phyloP scores from a whole-genome alignment of 2,329 filamentous ascomycete species.

The Mariannaea elegans region DNA sequence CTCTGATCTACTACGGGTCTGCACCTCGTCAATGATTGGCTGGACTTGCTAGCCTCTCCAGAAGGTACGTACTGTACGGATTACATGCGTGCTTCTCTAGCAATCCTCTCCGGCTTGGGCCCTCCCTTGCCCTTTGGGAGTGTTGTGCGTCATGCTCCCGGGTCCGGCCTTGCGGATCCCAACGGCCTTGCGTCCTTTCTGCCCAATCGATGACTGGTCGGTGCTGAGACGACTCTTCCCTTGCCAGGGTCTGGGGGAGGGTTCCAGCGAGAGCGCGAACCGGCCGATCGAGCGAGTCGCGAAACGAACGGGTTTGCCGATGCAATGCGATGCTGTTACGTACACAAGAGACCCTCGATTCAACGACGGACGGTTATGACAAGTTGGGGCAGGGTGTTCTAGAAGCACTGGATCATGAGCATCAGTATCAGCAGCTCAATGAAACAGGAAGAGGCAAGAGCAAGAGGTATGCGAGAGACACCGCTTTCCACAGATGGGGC shows the following conservation, averaged over 20 bases:
- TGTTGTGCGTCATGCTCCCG: slow-evolving; percentile 22
- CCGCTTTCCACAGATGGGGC: neutral
- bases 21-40: slow-evolving; percentile 11
- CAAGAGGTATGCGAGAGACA: neutral
- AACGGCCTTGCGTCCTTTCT: slow-evolving; percentile 17
- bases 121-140: neutral
- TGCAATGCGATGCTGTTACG: slow-evolving; percentile 27
- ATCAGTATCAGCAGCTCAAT: neutral
- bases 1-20: neutral
- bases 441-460: neutral
- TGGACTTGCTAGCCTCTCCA: neutral
- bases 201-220: slow-evolving; percentile 4
- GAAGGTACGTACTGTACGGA: neutral
- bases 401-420: slow-evolving; percentile 7
- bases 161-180: slow-evolving; percentile 10
- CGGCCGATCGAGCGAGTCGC: slow-evolving; percentile 16
- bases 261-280: neutral
- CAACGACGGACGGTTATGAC: slow-evolving; percentile 4
- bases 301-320: slow-evolving; percentile 22
- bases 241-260: neutral
- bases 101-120: neutral
- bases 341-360: slow-evolving; percentile 24
- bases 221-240: slow-evolving; percentile 7
- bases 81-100: neutral
- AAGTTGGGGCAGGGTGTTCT: slow-evolving; percentile 16